Evolutionary conservation across 2,329 filamentous ascomycete species (phyloP).

Genomic region (Chaetomium sp.): DNA sequence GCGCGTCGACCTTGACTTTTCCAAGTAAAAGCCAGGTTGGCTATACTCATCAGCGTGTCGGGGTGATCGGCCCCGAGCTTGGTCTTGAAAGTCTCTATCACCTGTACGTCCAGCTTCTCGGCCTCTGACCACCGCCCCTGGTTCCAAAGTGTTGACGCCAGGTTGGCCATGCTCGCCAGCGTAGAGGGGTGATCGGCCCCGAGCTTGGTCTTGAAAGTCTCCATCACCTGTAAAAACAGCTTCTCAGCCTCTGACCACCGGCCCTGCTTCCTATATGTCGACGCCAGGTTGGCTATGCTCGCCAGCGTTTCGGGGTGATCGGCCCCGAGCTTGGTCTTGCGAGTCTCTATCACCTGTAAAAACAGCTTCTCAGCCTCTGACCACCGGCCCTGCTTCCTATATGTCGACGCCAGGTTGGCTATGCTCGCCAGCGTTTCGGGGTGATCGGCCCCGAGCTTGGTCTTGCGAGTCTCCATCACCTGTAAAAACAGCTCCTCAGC

Average conservation of each 20-base stretch:
- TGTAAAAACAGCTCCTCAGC: neutral
- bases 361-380: neutral
- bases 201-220: conserved; percentile 9
- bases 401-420: conserved; percentile 5
- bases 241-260: conserved; percentile 11
- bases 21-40: conserved; percentile 13
- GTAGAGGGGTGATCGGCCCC: conserved; percentile 11
- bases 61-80: conserved; percentile 12
- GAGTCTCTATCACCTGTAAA: neutral
- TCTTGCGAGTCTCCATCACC: neutral
- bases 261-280: conserved; percentile 3
- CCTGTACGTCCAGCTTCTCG: neutral
- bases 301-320: neutral
- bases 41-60: neutral
- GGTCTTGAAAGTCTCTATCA: conserved; percentile 1
- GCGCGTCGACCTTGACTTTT: conserved; percentile 10
- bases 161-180: conserved; percentile 9
- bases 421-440: neutral
- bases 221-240: neutral
- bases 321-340: neutral
- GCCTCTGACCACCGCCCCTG: neutral
- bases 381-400: neutral
- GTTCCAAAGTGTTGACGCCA: neutral
- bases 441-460: neutral
- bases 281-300: neutral